These are phyloP conservation scores for Exophiala bonariae DNA, from an alignment of 2,329 filamentous ascomycete species.

Conservation along the genomic window DNA sequence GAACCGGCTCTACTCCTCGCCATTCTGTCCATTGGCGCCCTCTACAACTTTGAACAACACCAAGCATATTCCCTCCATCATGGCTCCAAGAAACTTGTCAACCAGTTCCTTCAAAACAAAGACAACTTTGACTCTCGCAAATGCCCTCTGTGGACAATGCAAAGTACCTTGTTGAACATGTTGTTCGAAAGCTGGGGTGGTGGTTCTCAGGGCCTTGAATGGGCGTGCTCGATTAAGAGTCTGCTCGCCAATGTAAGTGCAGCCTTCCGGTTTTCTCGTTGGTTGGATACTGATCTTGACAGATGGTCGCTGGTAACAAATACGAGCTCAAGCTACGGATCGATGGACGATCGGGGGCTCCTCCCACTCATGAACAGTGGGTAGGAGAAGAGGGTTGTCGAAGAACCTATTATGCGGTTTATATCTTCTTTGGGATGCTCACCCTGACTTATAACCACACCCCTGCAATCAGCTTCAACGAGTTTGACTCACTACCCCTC, in stretches of 20 bases:
- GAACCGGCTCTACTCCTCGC: conserved; percentile 83
- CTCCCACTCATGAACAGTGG: conserved; percentile 84
- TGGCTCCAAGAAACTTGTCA: conserved; percentile 94
- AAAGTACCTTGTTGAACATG: conserved; percentile 96
- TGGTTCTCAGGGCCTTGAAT: conserved; percentile 94
- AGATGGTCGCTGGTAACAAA: conserved; percentile 94
- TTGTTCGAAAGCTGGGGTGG: conserved; percentile 99
- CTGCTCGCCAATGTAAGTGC: conserved; percentile 73
- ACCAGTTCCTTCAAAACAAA: conserved; percentile 96
- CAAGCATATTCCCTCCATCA: conserved; percentile 97
- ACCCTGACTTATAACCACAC: conserved; percentile 98
- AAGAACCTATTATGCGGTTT: conserved; percentile 96
- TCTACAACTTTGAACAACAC: conserved; percentile 97
- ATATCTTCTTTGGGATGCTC: conserved; percentile 96
- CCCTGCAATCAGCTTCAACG: conserved; percentile 95
- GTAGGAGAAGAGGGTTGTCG: conserved; percentile 95
- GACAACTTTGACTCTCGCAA: conserved; percentile 98
- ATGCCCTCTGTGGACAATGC: conserved; percentile 97
- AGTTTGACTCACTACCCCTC: conserved; percentile 89
- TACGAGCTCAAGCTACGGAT: conserved; percentile 94
- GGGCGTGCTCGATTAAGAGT: conserved; percentile 99
- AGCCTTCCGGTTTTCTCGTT: conserved; percentile 1
- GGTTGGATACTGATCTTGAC: conserved; percentile 26
- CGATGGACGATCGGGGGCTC: conserved; percentile 75
- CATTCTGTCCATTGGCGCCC: conserved; percentile 88